Conservation (phyloP, 495 filamentous ascomycete genomes). For the Staphylotrichum tortipilum region DNA sequence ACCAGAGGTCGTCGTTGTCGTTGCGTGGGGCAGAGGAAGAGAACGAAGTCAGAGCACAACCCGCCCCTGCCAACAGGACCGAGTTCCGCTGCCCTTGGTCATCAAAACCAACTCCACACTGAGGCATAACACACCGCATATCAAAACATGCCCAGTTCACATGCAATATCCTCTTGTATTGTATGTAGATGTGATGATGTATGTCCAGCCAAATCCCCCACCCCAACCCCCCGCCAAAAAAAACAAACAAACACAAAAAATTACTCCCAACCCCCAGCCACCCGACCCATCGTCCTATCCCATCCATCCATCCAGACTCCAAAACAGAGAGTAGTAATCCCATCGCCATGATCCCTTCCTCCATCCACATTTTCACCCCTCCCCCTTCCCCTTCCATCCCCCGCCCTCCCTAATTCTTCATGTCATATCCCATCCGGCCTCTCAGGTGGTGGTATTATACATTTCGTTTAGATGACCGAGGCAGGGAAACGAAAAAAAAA, state of each 20-base stretch:
- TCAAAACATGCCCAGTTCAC: no score
- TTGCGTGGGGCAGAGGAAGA: no score
- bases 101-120: no score
- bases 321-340: no score
- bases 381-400: neutral
- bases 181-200: neutral
- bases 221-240: neutral
- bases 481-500: conserved; percentile 3
- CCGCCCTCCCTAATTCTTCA: neutral
- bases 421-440: conserved; percentile 1
- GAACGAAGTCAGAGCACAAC: no score
- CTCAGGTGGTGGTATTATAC: conserved; percentile 16
- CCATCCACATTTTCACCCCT: neutral
- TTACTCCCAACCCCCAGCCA: neutral
- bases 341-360: neutral
- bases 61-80: no score
- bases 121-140: no score
- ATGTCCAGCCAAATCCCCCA: neutral
- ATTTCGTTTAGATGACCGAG: conserved; percentile 16
- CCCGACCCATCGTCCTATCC: neutral
- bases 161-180: neutral
- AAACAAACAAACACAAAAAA: neutral
- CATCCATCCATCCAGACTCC: neutral
- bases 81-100: no score
- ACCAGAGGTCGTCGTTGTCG: no score